Conservation (phyloP, 345 rosid genomes). For the Sisymbrium altissimum region DNA sequence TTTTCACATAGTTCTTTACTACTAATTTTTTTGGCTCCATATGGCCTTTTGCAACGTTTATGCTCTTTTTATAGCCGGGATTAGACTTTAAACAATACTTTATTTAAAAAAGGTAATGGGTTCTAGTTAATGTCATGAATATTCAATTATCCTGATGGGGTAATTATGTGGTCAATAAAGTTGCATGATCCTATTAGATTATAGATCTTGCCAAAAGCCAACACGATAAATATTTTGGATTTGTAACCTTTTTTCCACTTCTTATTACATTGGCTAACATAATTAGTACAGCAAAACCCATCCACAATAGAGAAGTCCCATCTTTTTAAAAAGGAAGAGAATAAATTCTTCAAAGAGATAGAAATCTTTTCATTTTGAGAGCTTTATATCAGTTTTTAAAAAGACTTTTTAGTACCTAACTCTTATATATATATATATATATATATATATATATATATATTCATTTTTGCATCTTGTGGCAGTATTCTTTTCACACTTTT, state of each 20-base stretch:
- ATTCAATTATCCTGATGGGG: not conserved
- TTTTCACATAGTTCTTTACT: slow-evolving; percentile 20
- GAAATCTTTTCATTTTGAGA: not conserved
- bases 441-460: no score
- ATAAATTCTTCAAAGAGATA: not conserved
- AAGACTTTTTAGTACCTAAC: not conserved
- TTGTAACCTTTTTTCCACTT: not conserved
- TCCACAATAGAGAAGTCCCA: not conserved
- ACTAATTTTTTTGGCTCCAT: slow-evolving; percentile 12
- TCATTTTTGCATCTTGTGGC: not conserved
- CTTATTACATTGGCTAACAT: not conserved
- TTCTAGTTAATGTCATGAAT: slow-evolving; percentile 12
- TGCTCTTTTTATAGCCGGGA: slow-evolving; percentile 16
- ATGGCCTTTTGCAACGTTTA: slow-evolving; percentile 20
- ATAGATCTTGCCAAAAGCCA: slow-evolving; percentile 27
- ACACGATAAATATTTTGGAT: not conserved
- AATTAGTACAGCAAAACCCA: not conserved
- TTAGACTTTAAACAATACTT: slow-evolving; percentile 20
- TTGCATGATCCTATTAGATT: slow-evolving; percentile 21
- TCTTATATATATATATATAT: not conserved
- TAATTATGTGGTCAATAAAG: slow-evolving; percentile 29
- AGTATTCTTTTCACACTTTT: slow-evolving; percentile 22
- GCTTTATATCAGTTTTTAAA: not conserved
- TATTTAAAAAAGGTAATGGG: not conserved
- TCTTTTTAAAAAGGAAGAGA: not conserved